Base-by-base conservation (phyloP, 1,139 yeast species). In the Suhomyces ambrosiae region DNA sequence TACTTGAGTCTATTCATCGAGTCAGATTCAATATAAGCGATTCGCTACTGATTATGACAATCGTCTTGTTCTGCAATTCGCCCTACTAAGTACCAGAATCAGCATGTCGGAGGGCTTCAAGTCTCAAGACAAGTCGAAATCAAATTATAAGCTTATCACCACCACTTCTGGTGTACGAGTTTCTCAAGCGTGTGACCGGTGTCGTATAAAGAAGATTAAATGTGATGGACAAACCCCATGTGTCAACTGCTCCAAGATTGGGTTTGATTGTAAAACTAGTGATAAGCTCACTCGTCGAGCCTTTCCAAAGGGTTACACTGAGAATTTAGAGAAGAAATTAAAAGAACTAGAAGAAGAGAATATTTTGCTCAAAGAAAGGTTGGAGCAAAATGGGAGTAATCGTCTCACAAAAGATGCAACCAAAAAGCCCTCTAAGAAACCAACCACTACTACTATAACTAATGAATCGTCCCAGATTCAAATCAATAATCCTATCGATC, bases 111-210 rank as follows among this genome's bases (percentile, higher is more conserved):
- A 31, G 12, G 23, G 15, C 11, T 27, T 32, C 27, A 32, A 35
- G 12, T 5, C 32, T n/a, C 37, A 35, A 26, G 50, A 44, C 38
- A 45, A 46, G 33, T 30, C 50, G 14, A 31, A 35, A 27, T 45
- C 52, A 32, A 69, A 66, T 48, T 57, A 63, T 45, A 70, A 69
- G 45, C 54, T 71, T 33, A 71, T 71, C 30, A 63, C 58, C 35
- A 69, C 76, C 10, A 63, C 65, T 8, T 48, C 63, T 4, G 75
- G 76, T 0, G 57, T 65, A 9, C 52, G 86, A 46, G 82, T 82
- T 3, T 76, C 86, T 2, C 92, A 84, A 56, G 92, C 92, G 3
- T 85, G 94, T 62, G 92, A 85, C 57, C 65, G 94, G 29, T 85
- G 94, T 52, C 65, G 92, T 37, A 74, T 83, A 46, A 81, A 86